These are phyloP conservation scores for Plenodomus lindquistii DNA, from an alignment of 2,329 filamentous ascomycete species.

Conservation along the genomic window DNA sequence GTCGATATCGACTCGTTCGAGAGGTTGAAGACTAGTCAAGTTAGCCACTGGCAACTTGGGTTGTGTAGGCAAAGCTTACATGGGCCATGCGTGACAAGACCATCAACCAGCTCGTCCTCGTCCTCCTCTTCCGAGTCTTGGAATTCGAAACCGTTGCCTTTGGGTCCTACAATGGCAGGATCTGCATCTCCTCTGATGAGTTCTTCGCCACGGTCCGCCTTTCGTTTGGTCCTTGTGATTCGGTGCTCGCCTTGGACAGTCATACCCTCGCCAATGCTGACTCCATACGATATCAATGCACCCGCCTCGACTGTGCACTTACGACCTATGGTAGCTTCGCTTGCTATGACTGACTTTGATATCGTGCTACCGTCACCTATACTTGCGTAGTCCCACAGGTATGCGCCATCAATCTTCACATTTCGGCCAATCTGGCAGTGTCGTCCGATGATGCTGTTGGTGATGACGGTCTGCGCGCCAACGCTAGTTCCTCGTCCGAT, in stretches of 20 bases:
- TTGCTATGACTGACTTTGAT: slow-evolving; percentile 74
- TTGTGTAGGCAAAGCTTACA: slow-evolving; percentile 23
- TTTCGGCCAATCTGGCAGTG: slow-evolving; percentile 86
- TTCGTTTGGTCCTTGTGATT: slow-evolving; percentile 53
- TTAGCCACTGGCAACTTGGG: not conserved
- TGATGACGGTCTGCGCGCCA: slow-evolving; percentile 70
- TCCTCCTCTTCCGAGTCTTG: slow-evolving; percentile 63
- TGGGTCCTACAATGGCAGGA: slow-evolving; percentile 58
- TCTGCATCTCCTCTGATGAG: slow-evolving; percentile 49
- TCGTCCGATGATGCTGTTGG: slow-evolving; percentile 79
- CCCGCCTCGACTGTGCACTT: slow-evolving; percentile 71
- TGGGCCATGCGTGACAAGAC: slow-evolving; percentile 42
- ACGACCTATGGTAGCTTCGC: slow-evolving; percentile 71
- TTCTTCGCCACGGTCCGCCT: slow-evolving; percentile 49
- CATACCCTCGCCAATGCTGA: slow-evolving; percentile 68
- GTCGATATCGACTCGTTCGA: slow-evolving; percentile 66
- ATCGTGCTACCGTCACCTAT: slow-evolving; percentile 77
- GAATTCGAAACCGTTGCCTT: slow-evolving; percentile 65
- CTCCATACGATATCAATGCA: slow-evolving; percentile 77
- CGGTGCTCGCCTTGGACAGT: slow-evolving; percentile 49
- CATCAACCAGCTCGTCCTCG: slow-evolving; percentile 58
- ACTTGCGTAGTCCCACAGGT: slow-evolving; percentile 83
- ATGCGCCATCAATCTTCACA: slow-evolving; percentile 76
- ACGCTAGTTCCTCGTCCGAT: slow-evolving; percentile 78
- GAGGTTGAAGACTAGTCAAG: slow-evolving; percentile 55